A percentile compares a stretch with the other conserved stretches of the same genome.
These are phyloP conservation scores for Pueraria montana DNA, from an alignment of 306 rosid genomes.

Conservation along the genomic window DNA sequence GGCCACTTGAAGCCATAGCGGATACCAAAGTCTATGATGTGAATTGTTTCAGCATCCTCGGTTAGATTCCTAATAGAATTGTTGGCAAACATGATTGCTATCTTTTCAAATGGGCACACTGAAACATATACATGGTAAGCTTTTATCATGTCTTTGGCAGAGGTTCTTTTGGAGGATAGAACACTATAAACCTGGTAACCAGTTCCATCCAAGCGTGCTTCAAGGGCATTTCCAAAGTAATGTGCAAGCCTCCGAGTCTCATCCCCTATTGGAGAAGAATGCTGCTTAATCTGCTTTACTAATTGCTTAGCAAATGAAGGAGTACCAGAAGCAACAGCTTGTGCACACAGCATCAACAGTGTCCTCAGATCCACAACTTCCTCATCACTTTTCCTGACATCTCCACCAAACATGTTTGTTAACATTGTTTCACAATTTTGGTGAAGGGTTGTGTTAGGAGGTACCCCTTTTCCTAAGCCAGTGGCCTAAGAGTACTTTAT, in stretches of 20 bases:
- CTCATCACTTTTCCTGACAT: background rate
- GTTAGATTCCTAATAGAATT: conserved; percentile 46
- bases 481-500: conserved; percentile 55
- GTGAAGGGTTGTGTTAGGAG: conserved; percentile 21
- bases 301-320: conserved; percentile 54
- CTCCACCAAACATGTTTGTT: background rate
- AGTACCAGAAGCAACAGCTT: conserved; percentile 65
- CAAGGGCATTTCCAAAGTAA: conserved; percentile 70
- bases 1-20: conserved; percentile 86
- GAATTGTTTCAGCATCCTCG: conserved; percentile 52
- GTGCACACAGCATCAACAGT: conserved; percentile 65
- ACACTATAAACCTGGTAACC: conserved; percentile 55
- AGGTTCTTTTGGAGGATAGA: conserved; percentile 50
- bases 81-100: conserved; percentile 51
- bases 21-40: conserved; percentile 75
- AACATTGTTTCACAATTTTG: background rate
- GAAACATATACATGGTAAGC: conserved; percentile 53
- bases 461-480: conserved; percentile 27
- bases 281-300: conserved; percentile 65
- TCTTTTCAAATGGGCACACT: conserved; percentile 66
- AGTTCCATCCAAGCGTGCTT: conserved; percentile 69
- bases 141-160: conserved; percentile 64
- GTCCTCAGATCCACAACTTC: conserved; percentile 63
- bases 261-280: conserved; percentile 69
- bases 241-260: conserved; percentile 68